Evolutionary conservation across 768 basidiomycete genomes (phyloP).

Genomic region (Mycena pura): DNA sequence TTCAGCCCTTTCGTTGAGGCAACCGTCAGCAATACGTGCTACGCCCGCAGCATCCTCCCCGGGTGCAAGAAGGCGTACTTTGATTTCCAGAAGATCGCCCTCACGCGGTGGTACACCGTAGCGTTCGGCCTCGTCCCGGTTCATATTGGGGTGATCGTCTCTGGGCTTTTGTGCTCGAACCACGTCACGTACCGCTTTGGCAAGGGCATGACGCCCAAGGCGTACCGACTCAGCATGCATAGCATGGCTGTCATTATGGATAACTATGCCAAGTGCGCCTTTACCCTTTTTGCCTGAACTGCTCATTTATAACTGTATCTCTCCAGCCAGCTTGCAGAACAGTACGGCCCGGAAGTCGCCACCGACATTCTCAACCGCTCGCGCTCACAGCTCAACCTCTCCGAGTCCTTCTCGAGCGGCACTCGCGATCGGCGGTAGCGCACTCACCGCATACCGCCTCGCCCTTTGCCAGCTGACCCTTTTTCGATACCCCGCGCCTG

Average conservation of each 20-base stretch:
- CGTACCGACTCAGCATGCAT: slow-evolving; percentile 74
- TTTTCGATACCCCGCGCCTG: too few relatives aligned
- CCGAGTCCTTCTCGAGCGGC: slow-evolving; percentile 11
- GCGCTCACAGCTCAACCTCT: slow-evolving; percentile 54
- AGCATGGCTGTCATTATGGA: slow-evolving; percentile 88
- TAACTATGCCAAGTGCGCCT: slow-evolving; percentile 73
- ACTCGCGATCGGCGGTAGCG: too few relatives aligned
- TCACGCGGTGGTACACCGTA: slow-evolving; percentile 69
- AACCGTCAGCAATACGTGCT: slow-evolving; percentile 76
- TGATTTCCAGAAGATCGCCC: slow-evolving; percentile 58
- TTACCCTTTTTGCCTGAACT: background rate
- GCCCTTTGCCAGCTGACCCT: too few relatives aligned
- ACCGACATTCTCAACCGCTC: slow-evolving; percentile 64
- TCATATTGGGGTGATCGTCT: slow-evolving; percentile 69
- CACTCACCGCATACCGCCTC: too few relatives aligned
- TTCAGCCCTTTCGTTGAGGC: slow-evolving; percentile 83
- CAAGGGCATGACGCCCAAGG: slow-evolving; percentile 88
- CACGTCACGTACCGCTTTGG: slow-evolving; percentile 89
- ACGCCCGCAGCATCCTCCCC: slow-evolving; percentile 70
- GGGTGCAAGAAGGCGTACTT: slow-evolving; percentile 77
- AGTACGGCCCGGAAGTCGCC: slow-evolving; percentile 72
- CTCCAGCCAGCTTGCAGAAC: slow-evolving; percentile 72
- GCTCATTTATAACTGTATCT: background rate
- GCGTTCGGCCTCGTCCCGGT: slow-evolving; percentile 72
- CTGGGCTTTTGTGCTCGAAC: slow-evolving; percentile 75